Evolutionary conservation across 2,329 filamentous ascomycete genomes (phyloP), one percentile per base, ranked within the genome.

Genomic region (Pseudogymnoascus sp.): DNA sequence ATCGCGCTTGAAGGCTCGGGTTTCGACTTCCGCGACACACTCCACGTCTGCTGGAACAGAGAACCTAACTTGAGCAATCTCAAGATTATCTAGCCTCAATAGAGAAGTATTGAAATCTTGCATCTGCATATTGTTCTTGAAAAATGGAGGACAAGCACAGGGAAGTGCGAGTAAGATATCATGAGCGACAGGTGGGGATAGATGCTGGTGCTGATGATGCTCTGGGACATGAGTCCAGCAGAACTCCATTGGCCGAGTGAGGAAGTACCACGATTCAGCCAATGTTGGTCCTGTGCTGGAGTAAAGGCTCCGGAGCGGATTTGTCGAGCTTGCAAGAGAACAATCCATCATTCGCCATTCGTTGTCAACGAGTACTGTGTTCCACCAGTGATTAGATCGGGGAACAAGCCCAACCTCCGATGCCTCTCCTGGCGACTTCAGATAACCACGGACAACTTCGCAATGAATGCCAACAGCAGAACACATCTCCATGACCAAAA

Each of bases 311-410:
- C 96, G 85, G 64, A 85, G 87, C 9, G 95, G 93, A 71, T 97
- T 91, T 0, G 93, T 96, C 11, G 93, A 93, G 67, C 89, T 93
- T 3, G 95, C 92, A 59, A 99, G 80, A 36, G 91, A 96, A 74
- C 91, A 95, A 75, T 99, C 95, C 79, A 99, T 91, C 68, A 97
- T 89, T 61, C 95, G 89, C 95, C 95, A 99, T 76, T 97, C 92
- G 21, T 90, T 88, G 74, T 99, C 95, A 8, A 97, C 87, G 36
- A 97, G 78, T 17, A 97, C 91, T 0, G 91, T 87, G 70, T 99
- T 99, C 95, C 95, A 99, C 87, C 90, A 97, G 76, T 99, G 95
- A 71, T 99, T 99, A 0, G 93, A 83, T 31, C 88, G 86, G n/a
- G 91, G 90, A 74, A 93, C 85, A 38, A 88, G 88, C 66, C 89